Conservation (phyloP, 805 yeast genomes). For the Metschnikowia picachoensis region DNA sequence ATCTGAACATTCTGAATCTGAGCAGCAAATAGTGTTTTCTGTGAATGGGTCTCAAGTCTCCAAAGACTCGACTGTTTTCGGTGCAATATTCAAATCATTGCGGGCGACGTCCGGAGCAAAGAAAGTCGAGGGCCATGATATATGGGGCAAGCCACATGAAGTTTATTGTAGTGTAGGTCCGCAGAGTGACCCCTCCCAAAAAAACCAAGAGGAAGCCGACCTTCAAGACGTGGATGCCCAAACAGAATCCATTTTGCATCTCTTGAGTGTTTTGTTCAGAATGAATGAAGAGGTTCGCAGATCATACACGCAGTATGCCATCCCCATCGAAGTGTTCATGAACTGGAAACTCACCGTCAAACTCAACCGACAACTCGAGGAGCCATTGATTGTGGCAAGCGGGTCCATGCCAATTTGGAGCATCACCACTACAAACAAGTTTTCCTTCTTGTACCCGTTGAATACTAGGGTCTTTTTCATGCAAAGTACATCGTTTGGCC, state of each 20-base stretch:
- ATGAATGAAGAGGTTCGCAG: slow-evolving; percentile 26
- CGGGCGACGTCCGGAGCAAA: slow-evolving; percentile 35
- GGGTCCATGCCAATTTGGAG: slow-evolving; percentile 87
- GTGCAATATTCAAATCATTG: slow-evolving; percentile 58
- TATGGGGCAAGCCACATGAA: slow-evolving; percentile 60
- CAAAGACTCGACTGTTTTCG: slow-evolving; percentile 67
- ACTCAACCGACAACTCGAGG: slow-evolving; percentile 81
- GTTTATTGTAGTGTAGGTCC: slow-evolving; percentile 35
- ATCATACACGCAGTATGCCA: slow-evolving; percentile 14
- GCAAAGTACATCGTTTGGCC: slow-evolving; percentile 88
- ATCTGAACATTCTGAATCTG: not conserved
- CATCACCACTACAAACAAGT: slow-evolving; percentile 63
- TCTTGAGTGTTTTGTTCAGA: slow-evolving; percentile 46
- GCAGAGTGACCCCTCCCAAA: not conserved
- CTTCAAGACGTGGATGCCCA: slow-evolving; percentile 23
- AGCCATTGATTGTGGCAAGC: slow-evolving; percentile 81
- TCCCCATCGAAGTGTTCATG: slow-evolving; percentile 41
- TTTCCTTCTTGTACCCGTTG: slow-evolving; percentile 80
- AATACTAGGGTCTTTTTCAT: slow-evolving; percentile 74
- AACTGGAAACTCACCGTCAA: slow-evolving; percentile 85
- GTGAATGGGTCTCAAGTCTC: slow-evolving; percentile 58
- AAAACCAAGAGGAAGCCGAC: slow-evolving; percentile 16
- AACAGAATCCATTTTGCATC: slow-evolving; percentile 40
- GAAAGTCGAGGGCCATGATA: slow-evolving; percentile 40
- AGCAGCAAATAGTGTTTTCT: slow-evolving; percentile 45